Percentiles rank a stretch among this genome's conserved stretches.
Conservation (phyloP, 2,329 filamentous ascomycete species). For the Metarhizium guizhouense region DNA sequence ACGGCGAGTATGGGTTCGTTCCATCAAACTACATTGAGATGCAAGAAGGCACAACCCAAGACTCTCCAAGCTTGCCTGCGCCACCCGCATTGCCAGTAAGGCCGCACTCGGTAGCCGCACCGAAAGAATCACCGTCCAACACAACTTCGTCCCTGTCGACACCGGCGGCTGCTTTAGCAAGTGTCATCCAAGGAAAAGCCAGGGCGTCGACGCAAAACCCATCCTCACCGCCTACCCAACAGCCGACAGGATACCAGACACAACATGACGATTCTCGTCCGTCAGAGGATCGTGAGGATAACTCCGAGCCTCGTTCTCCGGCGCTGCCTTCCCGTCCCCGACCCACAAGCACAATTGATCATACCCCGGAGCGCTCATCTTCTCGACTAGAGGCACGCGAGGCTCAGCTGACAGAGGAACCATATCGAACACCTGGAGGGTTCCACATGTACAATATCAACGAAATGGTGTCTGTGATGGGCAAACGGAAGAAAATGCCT, state of each 20-base stretch:
- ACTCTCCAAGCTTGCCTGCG: slow-evolving; percentile 22
- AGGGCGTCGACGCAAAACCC: slow-evolving; percentile 20
- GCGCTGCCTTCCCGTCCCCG: slow-evolving; percentile 29
- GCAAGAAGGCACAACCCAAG: slow-evolving; percentile 34
- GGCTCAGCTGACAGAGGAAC: slow-evolving; percentile 21
- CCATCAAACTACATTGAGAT: slow-evolving; percentile 93
- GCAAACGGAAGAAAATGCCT: slow-evolving; percentile 96
- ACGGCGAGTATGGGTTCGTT: slow-evolving; percentile 85
- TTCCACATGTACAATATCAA: slow-evolving; percentile 96
- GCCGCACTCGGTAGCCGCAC: slow-evolving; percentile 23
- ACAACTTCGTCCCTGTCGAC: slow-evolving; percentile 23
- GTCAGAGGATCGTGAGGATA: slow-evolving; percentile 22
- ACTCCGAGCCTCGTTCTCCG: slow-evolving; percentile 24
- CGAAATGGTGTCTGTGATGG: slow-evolving; percentile 95
- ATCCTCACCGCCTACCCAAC: slow-evolving; percentile 15
- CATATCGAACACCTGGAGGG: slow-evolving; percentile 57
- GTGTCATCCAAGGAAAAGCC: slow-evolving; percentile 41
- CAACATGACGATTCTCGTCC: slow-evolving; percentile 17
- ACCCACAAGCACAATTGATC: background rate
- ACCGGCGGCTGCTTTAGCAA: slow-evolving; percentile 46
- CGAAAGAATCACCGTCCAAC: slow-evolving; percentile 21
- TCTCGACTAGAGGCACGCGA: background rate
- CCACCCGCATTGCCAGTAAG: slow-evolving; percentile 37
- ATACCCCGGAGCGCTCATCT: background rate
- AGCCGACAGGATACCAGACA: slow-evolving; percentile 16